Evolutionary conservation across 495 filamentous ascomycete genomes (phyloP).

Genomic region (Aspergillus taichungensis): DNA sequence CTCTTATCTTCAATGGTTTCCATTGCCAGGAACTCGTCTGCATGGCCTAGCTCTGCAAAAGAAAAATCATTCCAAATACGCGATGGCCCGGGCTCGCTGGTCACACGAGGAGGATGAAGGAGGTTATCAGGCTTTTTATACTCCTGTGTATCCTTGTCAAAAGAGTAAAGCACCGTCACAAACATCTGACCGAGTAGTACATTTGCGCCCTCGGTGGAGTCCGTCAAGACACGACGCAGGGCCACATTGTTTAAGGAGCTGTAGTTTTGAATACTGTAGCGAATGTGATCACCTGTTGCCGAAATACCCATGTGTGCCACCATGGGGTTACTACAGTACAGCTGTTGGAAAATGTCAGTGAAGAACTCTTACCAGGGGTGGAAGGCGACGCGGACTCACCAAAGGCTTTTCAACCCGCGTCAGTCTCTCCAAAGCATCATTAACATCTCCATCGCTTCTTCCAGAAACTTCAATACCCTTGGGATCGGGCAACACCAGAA

Average conservation of each 20-base stretch:
- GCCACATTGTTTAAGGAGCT: conserved; percentile 7
- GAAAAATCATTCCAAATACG: conserved; percentile 18
- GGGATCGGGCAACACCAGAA: conserved; percentile 9
- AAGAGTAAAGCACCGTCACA: conserved; percentile 7
- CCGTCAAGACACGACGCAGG: conserved; percentile 12
- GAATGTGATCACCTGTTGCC: not conserved
- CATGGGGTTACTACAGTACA: conserved; percentile 1
- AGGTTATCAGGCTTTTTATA: conserved; percentile 7
- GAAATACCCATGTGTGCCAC: conserved; percentile 4
- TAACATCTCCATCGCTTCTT: conserved; percentile 43
- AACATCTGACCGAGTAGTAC: conserved; percentile 10
- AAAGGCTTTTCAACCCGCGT: conserved; percentile 50
- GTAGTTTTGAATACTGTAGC: conserved; percentile 9
- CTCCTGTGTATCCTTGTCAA: conserved; percentile 6
- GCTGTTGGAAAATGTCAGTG: conserved; percentile 3
- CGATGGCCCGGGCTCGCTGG: conserved; percentile 6
- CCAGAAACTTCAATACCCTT: conserved; percentile 17
- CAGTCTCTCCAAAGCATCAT: conserved; percentile 59
- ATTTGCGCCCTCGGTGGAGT: conserved; percentile 2
- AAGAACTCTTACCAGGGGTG: not conserved
- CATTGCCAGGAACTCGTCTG: conserved; percentile 7
- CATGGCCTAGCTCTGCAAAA: conserved; percentile 15
- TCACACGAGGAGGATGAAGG: conserved; percentile 4
- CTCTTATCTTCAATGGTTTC: conserved; percentile 3
- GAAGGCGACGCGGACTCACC: conserved; percentile 7